Conservation (phyloP, 768 basidiomycete species). For the Russula olivacea region DNA sequence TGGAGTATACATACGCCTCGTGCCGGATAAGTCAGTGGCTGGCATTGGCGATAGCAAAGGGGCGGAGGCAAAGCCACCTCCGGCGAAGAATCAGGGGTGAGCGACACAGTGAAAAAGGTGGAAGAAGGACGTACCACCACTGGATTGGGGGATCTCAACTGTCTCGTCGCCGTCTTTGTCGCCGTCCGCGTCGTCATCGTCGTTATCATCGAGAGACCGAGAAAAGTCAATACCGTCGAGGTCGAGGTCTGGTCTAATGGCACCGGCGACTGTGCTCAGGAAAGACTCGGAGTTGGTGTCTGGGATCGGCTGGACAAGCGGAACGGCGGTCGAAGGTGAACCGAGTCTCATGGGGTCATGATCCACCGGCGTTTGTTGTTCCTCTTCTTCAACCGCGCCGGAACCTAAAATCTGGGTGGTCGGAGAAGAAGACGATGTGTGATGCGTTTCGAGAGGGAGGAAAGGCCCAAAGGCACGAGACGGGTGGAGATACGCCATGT, state of each 20-base stretch:
- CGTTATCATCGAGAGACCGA: not conserved
- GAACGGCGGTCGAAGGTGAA: not conserved
- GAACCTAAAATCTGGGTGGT: not conserved
- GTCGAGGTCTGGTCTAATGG: not conserved
- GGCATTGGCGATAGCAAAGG: not conserved
- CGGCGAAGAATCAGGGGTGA: not conserved
- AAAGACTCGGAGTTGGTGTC: not conserved
- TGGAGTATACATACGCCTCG: slow-evolving; percentile 31
- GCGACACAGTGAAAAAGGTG: not conserved
- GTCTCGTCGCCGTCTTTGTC: not conserved
- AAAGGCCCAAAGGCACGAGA: slow-evolving; percentile 37
- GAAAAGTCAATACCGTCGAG: not conserved
- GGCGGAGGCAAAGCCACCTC: not conserved
- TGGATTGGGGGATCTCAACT: not conserved
- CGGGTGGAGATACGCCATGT: slow-evolving; percentile 33
- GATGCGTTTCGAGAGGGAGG: slow-evolving; percentile 27
- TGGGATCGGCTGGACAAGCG: slow-evolving; percentile 3
- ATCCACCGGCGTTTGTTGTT: not conserved
- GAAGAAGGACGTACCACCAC: not conserved
- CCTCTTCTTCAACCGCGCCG: not conserved
- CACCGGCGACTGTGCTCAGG: not conserved
- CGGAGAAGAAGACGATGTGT: not conserved
- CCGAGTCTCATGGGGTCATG: not conserved
- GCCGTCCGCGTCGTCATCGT: not conserved
- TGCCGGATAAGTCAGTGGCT: not conserved